These are phyloP conservation scores for Globisporangium camurandrum DNA, from an alignment of 352 stramenopile genomes.

Conservation along the genomic window DNA sequence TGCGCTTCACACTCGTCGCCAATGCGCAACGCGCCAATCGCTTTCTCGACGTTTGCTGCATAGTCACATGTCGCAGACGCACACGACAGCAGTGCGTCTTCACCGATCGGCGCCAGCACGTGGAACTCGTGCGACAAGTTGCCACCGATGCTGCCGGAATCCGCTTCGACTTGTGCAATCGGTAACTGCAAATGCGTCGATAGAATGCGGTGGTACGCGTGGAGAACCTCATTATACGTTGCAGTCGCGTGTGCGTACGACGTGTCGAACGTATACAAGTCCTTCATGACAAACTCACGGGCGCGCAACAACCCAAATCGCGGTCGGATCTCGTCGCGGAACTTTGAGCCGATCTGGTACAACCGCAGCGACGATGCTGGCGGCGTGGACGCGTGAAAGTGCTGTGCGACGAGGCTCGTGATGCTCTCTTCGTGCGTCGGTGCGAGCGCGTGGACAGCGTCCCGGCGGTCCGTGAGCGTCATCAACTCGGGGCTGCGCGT, in stretches of 20 bases:
- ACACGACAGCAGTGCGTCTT: slow-evolving; percentile 80
- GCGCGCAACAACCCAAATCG: slow-evolving; percentile 77
- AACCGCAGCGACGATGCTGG: slow-evolving; percentile 46
- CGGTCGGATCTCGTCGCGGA: slow-evolving; percentile 84
- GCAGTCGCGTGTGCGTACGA: slow-evolving; percentile 43
- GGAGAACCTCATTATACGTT: slow-evolving; percentile 76
- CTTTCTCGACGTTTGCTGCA: slow-evolving; percentile 86
- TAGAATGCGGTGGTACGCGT: slow-evolving; percentile 76
- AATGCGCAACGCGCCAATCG: slow-evolving; percentile 29
- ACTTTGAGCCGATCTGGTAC: slow-evolving; percentile 87
- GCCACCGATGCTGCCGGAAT: slow-evolving; percentile 84
- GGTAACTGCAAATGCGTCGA: slow-evolving; percentile 49
- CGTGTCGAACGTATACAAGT: slow-evolving; percentile 87
- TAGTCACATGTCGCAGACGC: slow-evolving; percentile 48
- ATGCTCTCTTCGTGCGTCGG: slow-evolving; percentile 85
- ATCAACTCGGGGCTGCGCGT: slow-evolving; percentile 79
- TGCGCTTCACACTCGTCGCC: neutral
- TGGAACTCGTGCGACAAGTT: slow-evolving; percentile 89
- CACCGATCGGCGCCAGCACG: slow-evolving; percentile 70
- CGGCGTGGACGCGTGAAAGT: slow-evolving; percentile 32
- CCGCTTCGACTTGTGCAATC: slow-evolving; percentile 76
- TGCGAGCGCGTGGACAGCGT: slow-evolving; percentile 56
- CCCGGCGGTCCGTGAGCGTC: slow-evolving; percentile 64
- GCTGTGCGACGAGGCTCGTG: slow-evolving; percentile 62
- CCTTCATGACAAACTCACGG: slow-evolving; percentile 89